Evolutionary conservation across 345 rosid species (phyloP).

Genomic region (Tarenaya hassleriana): DNA sequence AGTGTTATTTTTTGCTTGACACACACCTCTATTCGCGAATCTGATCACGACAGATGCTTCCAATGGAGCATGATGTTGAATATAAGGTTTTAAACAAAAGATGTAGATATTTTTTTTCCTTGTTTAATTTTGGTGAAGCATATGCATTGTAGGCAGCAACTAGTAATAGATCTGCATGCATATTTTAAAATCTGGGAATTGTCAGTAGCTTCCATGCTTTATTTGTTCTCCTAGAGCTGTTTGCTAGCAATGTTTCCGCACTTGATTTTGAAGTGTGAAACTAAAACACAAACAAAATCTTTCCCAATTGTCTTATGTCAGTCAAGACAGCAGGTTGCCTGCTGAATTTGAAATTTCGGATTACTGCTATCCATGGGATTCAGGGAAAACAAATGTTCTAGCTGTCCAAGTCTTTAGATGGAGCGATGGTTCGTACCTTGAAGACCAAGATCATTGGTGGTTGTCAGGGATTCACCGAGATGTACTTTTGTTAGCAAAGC

Average conservation of each 20-base stretch:
- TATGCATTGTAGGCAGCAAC: no score
- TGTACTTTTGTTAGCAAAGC: constrained; percentile 94
- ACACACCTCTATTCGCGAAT: constrained; percentile 12
- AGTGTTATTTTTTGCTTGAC: constrained; percentile 9
- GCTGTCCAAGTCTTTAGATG: constrained; percentile 98
- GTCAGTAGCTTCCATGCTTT: no score
- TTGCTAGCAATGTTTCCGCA: background rate
- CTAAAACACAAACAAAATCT: constrained; percentile 22
- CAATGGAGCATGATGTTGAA: background rate
- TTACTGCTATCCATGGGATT: constrained; percentile 62
- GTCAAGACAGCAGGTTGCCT: constrained; percentile 97
- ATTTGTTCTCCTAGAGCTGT: background rate
- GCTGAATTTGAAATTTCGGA: constrained; percentile 98
- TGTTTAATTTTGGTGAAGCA: no score
- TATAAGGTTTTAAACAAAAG: constrained; percentile 15
- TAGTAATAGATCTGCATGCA: no score
- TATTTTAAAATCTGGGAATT: no score
- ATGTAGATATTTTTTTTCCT: background rate
- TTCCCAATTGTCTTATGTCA: constrained; percentile 29
- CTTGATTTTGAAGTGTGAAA: background rate
- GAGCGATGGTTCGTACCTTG: constrained; percentile 99
- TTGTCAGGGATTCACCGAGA: constrained; percentile 95
- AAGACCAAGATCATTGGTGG: constrained; percentile 99
- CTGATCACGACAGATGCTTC: background rate
- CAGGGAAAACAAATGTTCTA: constrained; percentile 71